A percentile compares a stretch with the other conserved stretches of the same genome.
Conservation (phyloP, 371 early-diverging fungal species). For the Mortierella sp. region DNA sequence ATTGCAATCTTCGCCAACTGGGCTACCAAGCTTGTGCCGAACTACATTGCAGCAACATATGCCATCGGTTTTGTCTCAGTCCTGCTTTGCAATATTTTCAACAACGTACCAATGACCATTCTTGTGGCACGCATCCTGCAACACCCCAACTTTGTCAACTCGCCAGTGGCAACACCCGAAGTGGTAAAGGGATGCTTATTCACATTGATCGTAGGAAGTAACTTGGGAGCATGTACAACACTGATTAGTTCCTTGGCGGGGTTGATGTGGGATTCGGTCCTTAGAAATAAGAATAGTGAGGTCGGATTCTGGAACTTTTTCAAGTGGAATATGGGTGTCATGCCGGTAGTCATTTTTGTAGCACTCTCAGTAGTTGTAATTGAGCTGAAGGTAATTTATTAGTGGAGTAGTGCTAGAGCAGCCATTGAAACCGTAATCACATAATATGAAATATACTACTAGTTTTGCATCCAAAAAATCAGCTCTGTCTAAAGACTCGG, state of each 20-base stretch:
- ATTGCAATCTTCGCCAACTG: constrained; percentile 74
- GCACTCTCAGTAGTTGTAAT: constrained; percentile 63
- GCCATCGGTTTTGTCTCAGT: constrained; percentile 73
- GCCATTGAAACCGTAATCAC: too few species aligned
- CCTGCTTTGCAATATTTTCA: constrained; percentile 80
- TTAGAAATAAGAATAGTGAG: constrained; percentile 67
- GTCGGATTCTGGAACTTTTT: constrained; percentile 72
- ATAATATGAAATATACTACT: too few species aligned
- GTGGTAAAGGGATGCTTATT: constrained; percentile 71
- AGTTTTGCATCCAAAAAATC: too few species aligned
- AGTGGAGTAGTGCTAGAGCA: not conserved
- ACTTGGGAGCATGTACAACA: constrained; percentile 85
- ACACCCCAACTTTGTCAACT: constrained; percentile 69
- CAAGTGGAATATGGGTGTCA: constrained; percentile 71
- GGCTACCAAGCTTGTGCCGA: constrained; percentile 66
- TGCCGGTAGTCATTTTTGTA: constrained; percentile 67
- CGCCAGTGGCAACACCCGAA: constrained; percentile 53
- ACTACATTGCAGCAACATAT: constrained; percentile 72
- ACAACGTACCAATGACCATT: constrained; percentile 89
- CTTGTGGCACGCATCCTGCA: constrained; percentile 79
- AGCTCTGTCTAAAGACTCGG: too few species aligned
- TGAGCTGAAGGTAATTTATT: constrained; percentile 62
- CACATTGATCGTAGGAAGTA: constrained; percentile 80
- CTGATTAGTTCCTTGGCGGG: constrained; percentile 85
- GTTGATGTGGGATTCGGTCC: constrained; percentile 79